Evolutionary conservation across 2,329 filamentous ascomycete genomes (phyloP).

Genomic region (Ceratocystis cubensis): DNA sequence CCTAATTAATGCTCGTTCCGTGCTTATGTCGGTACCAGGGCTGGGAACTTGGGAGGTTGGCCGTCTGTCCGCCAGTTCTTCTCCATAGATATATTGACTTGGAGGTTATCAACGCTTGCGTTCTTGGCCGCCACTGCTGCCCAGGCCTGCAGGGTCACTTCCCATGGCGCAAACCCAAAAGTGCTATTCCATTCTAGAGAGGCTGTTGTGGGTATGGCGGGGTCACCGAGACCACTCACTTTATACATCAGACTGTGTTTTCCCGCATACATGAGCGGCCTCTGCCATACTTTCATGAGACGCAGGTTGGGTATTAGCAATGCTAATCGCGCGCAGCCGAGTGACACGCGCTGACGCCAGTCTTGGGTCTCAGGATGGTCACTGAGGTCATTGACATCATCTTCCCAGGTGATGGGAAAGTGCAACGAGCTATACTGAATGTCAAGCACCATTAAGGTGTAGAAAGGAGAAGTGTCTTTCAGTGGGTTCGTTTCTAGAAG

Average conservation of each 20-base stretch:
- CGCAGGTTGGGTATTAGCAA: slow-evolving; percentile 23
- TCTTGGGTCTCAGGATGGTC: slow-evolving; percentile 21
- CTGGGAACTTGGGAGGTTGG: slow-evolving; percentile 10
- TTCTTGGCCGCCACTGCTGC: slow-evolving; percentile 22
- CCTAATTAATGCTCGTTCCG: background rate
- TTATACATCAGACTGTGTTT: slow-evolving; percentile 23
- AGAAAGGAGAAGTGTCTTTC: background rate
- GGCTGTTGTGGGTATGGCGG: slow-evolving; percentile 6
- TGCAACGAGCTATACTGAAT: slow-evolving; percentile 23
- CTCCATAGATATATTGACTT: background rate
- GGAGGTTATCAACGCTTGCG: background rate
- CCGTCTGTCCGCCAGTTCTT: slow-evolving; percentile 8
- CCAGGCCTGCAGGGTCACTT: slow-evolving; percentile 24
- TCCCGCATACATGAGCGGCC: slow-evolving; percentile 25
- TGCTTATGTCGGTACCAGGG: background rate
- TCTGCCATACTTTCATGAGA: slow-evolving; percentile 22
- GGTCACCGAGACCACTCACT: background rate
- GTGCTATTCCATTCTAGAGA: slow-evolving; percentile 23
- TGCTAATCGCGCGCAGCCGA: slow-evolving; percentile 23
- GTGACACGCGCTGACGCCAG: slow-evolving; percentile 24
- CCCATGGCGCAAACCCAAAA: slow-evolving; percentile 23
- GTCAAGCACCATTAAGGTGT: slow-evolving; percentile 21
- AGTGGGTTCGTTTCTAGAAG: slow-evolving; percentile 16
- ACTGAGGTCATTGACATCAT: slow-evolving; percentile 23
- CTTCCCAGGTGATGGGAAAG: slow-evolving; percentile 23